These are phyloP conservation scores for Amauroascus niger DNA, from an alignment of 2,329 filamentous ascomycete genomes.

Conservation along the genomic window DNA sequence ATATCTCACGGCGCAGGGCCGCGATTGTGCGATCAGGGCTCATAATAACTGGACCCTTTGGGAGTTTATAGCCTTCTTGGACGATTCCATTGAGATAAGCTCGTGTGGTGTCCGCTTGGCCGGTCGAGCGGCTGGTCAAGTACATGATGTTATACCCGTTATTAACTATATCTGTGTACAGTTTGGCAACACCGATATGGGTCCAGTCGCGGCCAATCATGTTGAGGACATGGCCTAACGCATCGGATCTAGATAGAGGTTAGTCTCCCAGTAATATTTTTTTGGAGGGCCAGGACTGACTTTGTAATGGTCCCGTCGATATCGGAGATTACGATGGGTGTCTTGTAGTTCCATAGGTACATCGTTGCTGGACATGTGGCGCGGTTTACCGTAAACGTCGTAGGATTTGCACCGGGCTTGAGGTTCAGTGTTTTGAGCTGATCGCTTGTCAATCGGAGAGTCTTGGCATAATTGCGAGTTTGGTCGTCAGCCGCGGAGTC, in stretches of 20 bases:
- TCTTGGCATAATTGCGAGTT: constrained; percentile 90
- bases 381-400: constrained; percentile 94
- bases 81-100: constrained; percentile 81
- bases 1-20: constrained; percentile 81
- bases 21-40: constrained; percentile 93
- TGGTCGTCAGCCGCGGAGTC: constrained; percentile 50
- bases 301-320: constrained; percentile 99
- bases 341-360: constrained; percentile 86
- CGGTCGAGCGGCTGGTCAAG: constrained; percentile 84
- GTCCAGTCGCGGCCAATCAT: constrained; percentile 98
- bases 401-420: constrained; percentile 75
- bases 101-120: constrained; percentile 81
- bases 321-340: constrained; percentile 93
- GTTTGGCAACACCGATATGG: constrained; percentile 87
- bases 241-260: constrained; percentile 54
- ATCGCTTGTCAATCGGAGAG: constrained; percentile 84
- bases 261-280: constrained; percentile 14
- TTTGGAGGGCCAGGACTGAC: constrained; percentile 27
- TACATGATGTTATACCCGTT: constrained; percentile 99
- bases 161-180: constrained; percentile 87
- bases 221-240: constrained; percentile 84
- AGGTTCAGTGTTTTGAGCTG: constrained; percentile 80
- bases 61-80: constrained; percentile 77
- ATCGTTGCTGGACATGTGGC: constrained; percentile 87
- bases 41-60: constrained; percentile 85